These are phyloP conservation scores for Amanita muscaria DNA, from an alignment of 768 basidiomycete species.

Conservation along the genomic window DNA sequence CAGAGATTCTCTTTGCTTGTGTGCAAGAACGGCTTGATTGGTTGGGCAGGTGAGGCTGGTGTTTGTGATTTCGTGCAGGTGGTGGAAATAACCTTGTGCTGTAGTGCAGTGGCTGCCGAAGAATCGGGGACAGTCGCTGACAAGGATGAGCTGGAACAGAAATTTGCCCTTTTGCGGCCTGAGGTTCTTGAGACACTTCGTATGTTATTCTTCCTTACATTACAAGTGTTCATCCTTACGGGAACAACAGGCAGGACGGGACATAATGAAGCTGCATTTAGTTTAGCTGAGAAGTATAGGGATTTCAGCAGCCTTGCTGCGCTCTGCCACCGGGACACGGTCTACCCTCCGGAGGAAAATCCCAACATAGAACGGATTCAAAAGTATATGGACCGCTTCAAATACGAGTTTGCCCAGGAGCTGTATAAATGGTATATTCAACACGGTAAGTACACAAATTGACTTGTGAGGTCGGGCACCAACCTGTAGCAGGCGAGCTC, in stretches of 20 bases:
- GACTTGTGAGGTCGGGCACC: not conserved
- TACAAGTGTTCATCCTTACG: not conserved
- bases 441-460: conserved; percentile 73
- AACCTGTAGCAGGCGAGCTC: conserved; percentile 52
- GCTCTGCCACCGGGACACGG: conserved; percentile 63
- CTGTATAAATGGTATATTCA: conserved; percentile 93
- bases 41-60: conserved; percentile 44
- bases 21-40: conserved; percentile 62
- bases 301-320: conserved; percentile 84
- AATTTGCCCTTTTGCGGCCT: conserved; percentile 65
- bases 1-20: conserved; percentile 52
- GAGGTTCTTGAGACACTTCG: conserved; percentile 75
- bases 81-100: not conserved
- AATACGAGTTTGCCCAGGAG: conserved; percentile 78
- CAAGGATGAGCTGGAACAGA: conserved; percentile 48
- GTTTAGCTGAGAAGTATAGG: conserved; percentile 76
- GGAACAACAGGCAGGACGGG: conserved; percentile 49
- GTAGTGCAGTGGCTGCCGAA: conserved; percentile 38
- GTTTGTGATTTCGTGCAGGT: not conserved
- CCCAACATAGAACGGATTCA: conserved; percentile 56
- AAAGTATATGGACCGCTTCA: conserved; percentile 67
- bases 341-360: conserved; percentile 57
- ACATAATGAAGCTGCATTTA: conserved; percentile 62
- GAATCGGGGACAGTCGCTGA: conserved; percentile 47
- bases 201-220: conserved; percentile 27